Evolutionary conservation across 768 basidiomycete genomes (phyloP).

Genomic region (Lactifluus echinatus): DNA sequence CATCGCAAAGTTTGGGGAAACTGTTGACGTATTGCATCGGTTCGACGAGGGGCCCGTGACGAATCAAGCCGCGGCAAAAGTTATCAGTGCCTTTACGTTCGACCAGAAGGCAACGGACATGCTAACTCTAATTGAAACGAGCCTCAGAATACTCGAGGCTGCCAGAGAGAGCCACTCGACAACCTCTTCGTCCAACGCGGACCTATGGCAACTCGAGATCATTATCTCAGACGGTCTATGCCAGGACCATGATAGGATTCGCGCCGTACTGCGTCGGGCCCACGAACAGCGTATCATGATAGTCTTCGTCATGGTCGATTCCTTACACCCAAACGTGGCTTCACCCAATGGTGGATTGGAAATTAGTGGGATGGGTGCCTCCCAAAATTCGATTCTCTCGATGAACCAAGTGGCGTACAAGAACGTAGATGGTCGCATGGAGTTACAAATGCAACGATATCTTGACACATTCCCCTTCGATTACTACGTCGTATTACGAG

Average conservation of each 20-base stretch:
- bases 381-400: constrained; percentile 74
- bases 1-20: constrained; percentile 83
- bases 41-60: constrained; percentile 78
- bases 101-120: constrained; percentile 87
- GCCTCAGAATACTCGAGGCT: constrained; percentile 62
- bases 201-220: constrained; percentile 96
- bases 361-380: constrained; percentile 5
- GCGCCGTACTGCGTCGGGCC: constrained; percentile 71
- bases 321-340: constrained; percentile 48
- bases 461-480: constrained; percentile 97
- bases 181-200: constrained; percentile 57
- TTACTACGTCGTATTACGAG: constrained; percentile 88
- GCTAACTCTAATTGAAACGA: constrained; percentile 69
- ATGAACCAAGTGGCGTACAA: constrained; percentile 92
- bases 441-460: constrained; percentile 82
- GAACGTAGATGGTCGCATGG: constrained; percentile 70
- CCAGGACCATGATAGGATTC: constrained; percentile 85
- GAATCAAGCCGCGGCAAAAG: constrained; percentile 68
- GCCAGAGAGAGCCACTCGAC: constrained; percentile 60
- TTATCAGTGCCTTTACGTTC: constrained; percentile 83
- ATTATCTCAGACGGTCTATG: constrained; percentile 99
- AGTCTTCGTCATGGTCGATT: constrained; percentile 93
- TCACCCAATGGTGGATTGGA: constrained; percentile 1
- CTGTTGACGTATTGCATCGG: constrained; percentile 79
- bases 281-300: constrained; percentile 89